These are phyloP conservation scores for Aspergillus niger DNA, from an alignment of 2,329 filamentous ascomycete species.

Conservation along the genomic window DNA sequence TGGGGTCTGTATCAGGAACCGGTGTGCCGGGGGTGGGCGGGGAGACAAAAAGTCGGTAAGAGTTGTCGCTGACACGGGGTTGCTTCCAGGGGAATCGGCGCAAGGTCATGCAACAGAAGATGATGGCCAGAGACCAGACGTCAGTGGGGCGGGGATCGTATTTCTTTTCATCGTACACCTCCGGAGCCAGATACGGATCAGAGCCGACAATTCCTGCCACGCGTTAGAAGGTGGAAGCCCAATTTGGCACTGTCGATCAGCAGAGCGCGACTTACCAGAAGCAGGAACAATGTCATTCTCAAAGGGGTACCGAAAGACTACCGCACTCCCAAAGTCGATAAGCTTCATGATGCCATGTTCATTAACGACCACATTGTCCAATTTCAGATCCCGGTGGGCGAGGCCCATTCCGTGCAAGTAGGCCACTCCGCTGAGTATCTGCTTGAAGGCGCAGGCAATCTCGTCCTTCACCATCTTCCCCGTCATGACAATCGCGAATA, in stretches of 20 bases:
- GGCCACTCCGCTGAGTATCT: conserved; percentile 90
- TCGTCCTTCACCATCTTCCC: conserved; percentile 94
- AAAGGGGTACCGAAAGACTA: conserved; percentile 96
- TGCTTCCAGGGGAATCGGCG: conserved; percentile 97
- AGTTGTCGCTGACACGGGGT: conserved; percentile 87
- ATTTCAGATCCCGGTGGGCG: conserved; percentile 90
- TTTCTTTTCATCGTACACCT: conserved; percentile 90
- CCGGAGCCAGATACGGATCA: conserved; percentile 93
- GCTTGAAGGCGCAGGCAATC: conserved; percentile 85
- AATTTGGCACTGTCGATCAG: background rate
- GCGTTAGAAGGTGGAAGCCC: conserved; percentile 12
- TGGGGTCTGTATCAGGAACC: conserved; percentile 44
- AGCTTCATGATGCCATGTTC: conserved; percentile 98
- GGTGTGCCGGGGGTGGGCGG: conserved; percentile 72
- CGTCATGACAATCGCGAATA: conserved; percentile 99
- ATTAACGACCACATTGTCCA: conserved; percentile 98
- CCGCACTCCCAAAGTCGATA: conserved; percentile 97
- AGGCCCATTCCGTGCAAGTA: conserved; percentile 95
- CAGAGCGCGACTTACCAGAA: conserved; percentile 62
- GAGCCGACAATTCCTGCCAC: conserved; percentile 72
- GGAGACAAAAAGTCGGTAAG: conserved; percentile 88
- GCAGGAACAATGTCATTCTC: conserved; percentile 83
- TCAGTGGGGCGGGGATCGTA: conserved; percentile 94
- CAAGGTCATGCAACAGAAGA: conserved; percentile 98
- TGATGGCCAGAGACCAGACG: conserved; percentile 97